Evolutionary conservation across 306 rosid species (phyloP), one percentile per base, ranked within the genome.

Genomic region (Trifolium fragiferum): DNA sequence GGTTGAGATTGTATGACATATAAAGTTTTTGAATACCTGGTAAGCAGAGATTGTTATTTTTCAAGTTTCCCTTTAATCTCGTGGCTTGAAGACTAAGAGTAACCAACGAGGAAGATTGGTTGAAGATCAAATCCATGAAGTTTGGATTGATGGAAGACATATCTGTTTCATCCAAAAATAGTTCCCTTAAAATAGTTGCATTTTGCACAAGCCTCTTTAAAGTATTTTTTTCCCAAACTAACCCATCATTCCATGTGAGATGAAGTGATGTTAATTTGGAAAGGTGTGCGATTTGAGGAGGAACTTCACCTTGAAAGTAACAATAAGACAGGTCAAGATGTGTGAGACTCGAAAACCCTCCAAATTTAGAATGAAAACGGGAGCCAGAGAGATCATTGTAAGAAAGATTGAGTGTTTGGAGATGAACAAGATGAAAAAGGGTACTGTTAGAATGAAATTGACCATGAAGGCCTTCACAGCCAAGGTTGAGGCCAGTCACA

Each of bases 351-450:
- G 0, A 2, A 23, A 58, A 58, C 8, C 10, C 2, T 5, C 64
- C 64, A 58, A 58, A 58, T 10, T 25, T 37, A 25, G 73, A 38
- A 20, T 53, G 19, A 7, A 75, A 51, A 12, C 13, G 47, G 18
- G 66, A 38, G 14, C 4, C 2, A 10, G 0, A 1, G 49, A 75
- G 65, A 75, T 65, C 1, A 14, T 65, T 75, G 32, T 0, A 0
- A 65, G 73, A 50, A 6, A 75, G 41, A 18, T 76, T 54, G 49
- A 76, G 80, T 12, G 18, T 32, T 18, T 76, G 54, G 1, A 76
- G 75, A 33, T 68, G 75, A 19, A 40, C 0, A 32, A 76, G 70
- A 8, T 7, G 1, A 4, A 58, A 68, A 40, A 68, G 41, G 3
- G 51, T 57, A 8, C 0, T 44, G 9, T 68, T 76, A 2, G 40